These are phyloP conservation scores for Ambispora gerdemannii DNA, from an alignment of 192 early-diverging fungal genomes.

Conservation along the genomic window DNA sequence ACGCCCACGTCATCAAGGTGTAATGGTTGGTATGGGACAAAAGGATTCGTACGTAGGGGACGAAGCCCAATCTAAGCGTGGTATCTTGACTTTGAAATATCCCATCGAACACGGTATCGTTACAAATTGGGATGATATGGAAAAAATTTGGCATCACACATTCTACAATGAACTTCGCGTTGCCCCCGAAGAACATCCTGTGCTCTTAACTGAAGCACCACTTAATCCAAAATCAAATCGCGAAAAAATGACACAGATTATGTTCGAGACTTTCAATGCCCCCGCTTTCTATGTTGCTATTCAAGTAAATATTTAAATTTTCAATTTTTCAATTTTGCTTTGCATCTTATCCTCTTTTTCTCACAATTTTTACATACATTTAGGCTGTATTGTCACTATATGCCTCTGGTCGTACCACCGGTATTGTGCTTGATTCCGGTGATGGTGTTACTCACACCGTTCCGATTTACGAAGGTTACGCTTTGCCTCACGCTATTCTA, in stretches of 20 bases:
- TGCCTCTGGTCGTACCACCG: conserved; percentile 95
- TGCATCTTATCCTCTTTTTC: background rate
- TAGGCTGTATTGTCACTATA: conserved; percentile 91
- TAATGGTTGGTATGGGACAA: conserved; percentile 90
- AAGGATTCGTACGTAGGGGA: conserved; percentile 90
- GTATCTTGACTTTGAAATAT: conserved; percentile 83
- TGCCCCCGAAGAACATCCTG: conserved; percentile 96
- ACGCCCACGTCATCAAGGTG: conserved; percentile 81
- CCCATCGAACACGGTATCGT: conserved; percentile 92
- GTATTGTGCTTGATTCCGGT: conserved; percentile 98
- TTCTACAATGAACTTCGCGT: conserved; percentile 98
- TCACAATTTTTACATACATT: background rate
- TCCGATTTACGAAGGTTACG: conserved; percentile 97
- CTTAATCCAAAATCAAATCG: conserved; percentile 98
- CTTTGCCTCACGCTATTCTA: conserved; percentile 92
- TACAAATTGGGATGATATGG: conserved; percentile 94
- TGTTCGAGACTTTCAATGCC: conserved; percentile 98
- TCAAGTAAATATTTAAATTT: conserved; percentile 46
- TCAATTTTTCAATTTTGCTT: background rate
- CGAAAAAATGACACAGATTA: conserved; percentile 99
- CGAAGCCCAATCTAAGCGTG: conserved; percentile 88
- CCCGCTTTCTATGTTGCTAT: conserved; percentile 98
- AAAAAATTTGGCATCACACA: conserved; percentile 96
- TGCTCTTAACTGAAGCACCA: conserved; percentile 95
- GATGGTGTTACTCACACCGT: conserved; percentile 98